Base-by-base conservation (phyloP, 805 yeast species). In the Spathaspora arborariae region DNA sequence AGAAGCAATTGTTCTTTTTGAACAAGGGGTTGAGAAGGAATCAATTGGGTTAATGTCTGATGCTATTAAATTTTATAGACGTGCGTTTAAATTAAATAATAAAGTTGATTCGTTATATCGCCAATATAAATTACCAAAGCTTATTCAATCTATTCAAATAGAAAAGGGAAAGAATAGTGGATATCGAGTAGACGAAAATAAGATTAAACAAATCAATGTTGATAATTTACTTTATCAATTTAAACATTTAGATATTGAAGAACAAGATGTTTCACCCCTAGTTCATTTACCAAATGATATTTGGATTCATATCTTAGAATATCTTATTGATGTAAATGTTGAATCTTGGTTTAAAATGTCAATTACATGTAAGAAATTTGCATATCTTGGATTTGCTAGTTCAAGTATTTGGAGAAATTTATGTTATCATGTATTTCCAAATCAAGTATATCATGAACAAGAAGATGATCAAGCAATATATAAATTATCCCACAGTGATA, bases 41-140 rank as follows among this genome's bases (percentile, higher is more conserved):
- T 68, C 76, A 27, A 77, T 72, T 42, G 96, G 96, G 0, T 70
- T 80, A 50, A 75, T 89, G 80, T 76, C 87, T n/a, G 96, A 89
- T 56, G 96, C 96, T 1, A 81, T 88, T 21, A 78, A 71, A 42
- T 76, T 67, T 52, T 90, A 90, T 63, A 70, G 95, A 51, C 73
- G 75, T 51, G 96, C 97, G 2, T 77, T 82, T 60, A 81, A 76
- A 55, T 62, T 81, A 46, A 67, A 76, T 51, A 70, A 64, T 5
- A 75, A 75, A 46, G 90, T 90, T 4, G 96, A 90, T 58, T 66
- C 76, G 41, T 63, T 79, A 19, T 88, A 88, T 61, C 72, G 96
- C 43, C 74, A 78, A 51, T 73, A 74, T 42, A 64, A 80, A 11
- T 72, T 76, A 5, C 78, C 77, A 2, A 73, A 68, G 41, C 64